Evolutionary conservation across 371 early-diverging fungal genomes (phyloP), one percentile per base, ranked within the genome.

Genomic region (Actinomortierella ambigua): DNA sequence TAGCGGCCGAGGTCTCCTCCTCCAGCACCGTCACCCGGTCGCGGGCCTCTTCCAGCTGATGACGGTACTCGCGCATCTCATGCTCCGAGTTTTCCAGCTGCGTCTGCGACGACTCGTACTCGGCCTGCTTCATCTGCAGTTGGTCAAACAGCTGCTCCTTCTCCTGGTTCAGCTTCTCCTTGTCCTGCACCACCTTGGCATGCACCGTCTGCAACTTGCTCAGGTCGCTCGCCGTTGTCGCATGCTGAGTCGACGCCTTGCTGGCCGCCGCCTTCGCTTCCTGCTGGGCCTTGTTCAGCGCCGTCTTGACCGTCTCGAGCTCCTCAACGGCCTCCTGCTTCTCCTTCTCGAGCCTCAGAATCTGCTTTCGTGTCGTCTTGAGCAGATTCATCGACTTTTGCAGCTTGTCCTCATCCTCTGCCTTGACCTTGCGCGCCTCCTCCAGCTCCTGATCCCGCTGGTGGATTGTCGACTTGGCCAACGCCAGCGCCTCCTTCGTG

Each of bases 101-200:
- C 20, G 82, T 80, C 63, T 86, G 89, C 6, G 85, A 83, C 15
- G 87, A 81, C 63, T 90, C 91, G 53, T 88, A 84, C 70, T 93
- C 91, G 18, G 90, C 90, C 51, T 84, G 82, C 60, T 82, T 82
- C 34, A 85, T 79, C 55, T 87, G 86, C 7, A 89, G 76, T 46
- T 86, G 82, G 44, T 89, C 90, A 78, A 83, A 81, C 59, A 85
- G 73, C 23, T 67, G 59, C 11, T 89, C 83, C 62, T 85, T 84
- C 57, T 85, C 86, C 15, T 83, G 81, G 7, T 77, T 63, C 34
- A 82, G 76, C 60, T 82, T 77, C 53, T 71, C 77, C 50, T 73
- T 77, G 52, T 65, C 65, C 67, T 67, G 78, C 15, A 57, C 68
- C 56, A 75, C 66, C 68, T 75, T 77, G 39, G 75, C 61, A 14